Evolutionary conservation across 345 rosid genomes (phyloP).

Genomic region (Hypericum perforatum): DNA sequence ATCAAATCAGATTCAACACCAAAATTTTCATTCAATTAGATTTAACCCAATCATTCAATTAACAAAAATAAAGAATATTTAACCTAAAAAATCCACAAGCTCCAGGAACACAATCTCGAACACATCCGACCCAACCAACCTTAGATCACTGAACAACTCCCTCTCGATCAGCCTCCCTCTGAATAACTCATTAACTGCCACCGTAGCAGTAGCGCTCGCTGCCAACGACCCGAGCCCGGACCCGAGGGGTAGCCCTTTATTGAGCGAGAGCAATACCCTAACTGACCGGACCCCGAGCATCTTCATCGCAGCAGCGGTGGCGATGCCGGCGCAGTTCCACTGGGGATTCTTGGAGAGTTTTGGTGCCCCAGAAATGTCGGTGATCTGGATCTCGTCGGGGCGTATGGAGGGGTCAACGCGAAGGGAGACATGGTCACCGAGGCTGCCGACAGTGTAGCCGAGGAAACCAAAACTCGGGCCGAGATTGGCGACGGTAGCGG

Average conservation of each 20-base stretch:
- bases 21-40: no score
- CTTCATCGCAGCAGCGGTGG: conserved; percentile 75
- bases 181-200: conserved; percentile 74
- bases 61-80: no score
- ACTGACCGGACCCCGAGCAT: conserved; percentile 57
- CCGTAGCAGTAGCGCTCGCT: conserved; percentile 88
- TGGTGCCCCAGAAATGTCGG: no score
- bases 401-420: no score
- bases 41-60: no score
- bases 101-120: no score
- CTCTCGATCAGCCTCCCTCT: conserved; percentile 38
- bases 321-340: conserved; percentile 85
- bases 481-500: conserved; percentile 83
- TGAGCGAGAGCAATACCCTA: conserved; percentile 60
- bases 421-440: no score
- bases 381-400: no score
- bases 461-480: conserved; percentile 89
- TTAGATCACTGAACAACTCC: no score
- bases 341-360: conserved; percentile 69
- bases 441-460: conserved; percentile 83
- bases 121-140: no score
- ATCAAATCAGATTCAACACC: no score
- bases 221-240: conserved; percentile 83
- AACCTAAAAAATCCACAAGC: no score
- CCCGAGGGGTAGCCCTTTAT: conserved; percentile 62